A percentile compares a stretch with the other conserved stretches of the same genome.
phyloP scores from a whole-genome alignment of 2,329 filamentous ascomycete species.

The Helminthosporium solani region DNA sequence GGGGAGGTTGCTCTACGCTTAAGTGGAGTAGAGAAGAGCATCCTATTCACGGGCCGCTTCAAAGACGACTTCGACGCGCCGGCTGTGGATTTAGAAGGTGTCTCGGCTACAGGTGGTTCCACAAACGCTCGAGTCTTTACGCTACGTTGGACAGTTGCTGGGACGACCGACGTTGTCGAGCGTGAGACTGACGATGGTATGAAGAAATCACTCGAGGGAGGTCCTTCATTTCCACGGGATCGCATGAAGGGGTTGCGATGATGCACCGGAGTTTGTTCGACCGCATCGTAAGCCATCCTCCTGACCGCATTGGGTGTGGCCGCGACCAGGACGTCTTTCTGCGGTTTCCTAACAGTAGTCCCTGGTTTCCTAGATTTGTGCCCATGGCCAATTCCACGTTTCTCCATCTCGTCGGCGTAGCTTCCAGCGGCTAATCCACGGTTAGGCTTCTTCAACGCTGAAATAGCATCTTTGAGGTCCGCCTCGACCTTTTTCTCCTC shows the following conservation, averaged over 20 bases:
- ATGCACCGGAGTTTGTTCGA: constrained; percentile 32
- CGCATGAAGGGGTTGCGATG: constrained; percentile 28
- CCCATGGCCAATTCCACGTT: constrained; percentile 43
- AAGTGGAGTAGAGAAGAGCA: constrained; percentile 36
- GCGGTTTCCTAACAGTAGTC: constrained; percentile 28
- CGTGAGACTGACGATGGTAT: constrained; percentile 46
- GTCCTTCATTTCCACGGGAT: constrained; percentile 16
- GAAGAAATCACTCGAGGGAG: constrained; percentile 32
- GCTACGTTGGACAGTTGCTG: constrained; percentile 30
- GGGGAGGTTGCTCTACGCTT: constrained; percentile 18
- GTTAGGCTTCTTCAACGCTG: constrained; percentile 72
- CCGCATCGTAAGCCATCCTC: constrained; percentile 31
- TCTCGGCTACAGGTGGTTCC: constrained; percentile 42
- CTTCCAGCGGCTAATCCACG: constrained; percentile 67
- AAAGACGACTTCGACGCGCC: constrained; percentile 21
- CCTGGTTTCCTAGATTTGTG: constrained; percentile 32
- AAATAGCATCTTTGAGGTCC: constrained; percentile 73
- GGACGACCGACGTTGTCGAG: constrained; percentile 24
- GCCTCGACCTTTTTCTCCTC: constrained; percentile 68
- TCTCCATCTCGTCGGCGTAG: constrained; percentile 67
- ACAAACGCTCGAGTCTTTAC: constrained; percentile 31
- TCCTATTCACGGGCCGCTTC: constrained; percentile 16
- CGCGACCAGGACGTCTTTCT: constrained; percentile 43
- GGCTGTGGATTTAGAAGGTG: constrained; percentile 44
- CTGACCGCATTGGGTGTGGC: constrained; percentile 45